phyloP scores from a whole-genome alignment of 306 rosid genomes.

The Lablab purpureus region DNA sequence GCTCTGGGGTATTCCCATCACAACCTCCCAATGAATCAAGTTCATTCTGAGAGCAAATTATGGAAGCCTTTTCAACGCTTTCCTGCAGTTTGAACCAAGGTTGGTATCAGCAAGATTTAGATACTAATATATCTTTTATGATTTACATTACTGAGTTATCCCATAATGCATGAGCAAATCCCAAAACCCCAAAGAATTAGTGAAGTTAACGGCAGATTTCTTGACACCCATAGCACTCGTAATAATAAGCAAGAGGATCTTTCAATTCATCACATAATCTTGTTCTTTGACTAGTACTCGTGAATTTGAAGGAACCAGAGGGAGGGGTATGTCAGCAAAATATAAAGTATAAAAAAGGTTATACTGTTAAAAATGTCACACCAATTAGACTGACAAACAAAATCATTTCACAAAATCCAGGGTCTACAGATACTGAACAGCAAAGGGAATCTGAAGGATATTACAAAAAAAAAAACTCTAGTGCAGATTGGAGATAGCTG shows the following conservation, averaged over 20 bases:
- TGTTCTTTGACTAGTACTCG: not conserved
- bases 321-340: slow-evolving; percentile 12
- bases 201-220: too few relatives aligned
- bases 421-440: slow-evolving; percentile 15
- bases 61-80: slow-evolving; percentile 69
- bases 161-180: not conserved
- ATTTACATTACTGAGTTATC: not conserved
- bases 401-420: slow-evolving; percentile 10
- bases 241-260: not conserved
- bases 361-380: not conserved
- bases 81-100: slow-evolving; percentile 66
- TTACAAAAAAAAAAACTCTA: not conserved
- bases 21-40: slow-evolving; percentile 68
- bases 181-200: not conserved
- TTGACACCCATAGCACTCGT: not conserved
- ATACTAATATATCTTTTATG: slow-evolving; percentile 4
- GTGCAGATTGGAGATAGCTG: slow-evolving; percentile 1
- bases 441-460: slow-evolving; percentile 13
- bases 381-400: not conserved
- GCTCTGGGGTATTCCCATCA: slow-evolving; percentile 76
- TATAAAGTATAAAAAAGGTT: not conserved
- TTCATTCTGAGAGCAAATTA: slow-evolving; percentile 75
- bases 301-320: not conserved
- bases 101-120: slow-evolving; percentile 39
- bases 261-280: slow-evolving; percentile 3